Base-by-base conservation (phyloP, 352 stramenopile species). In the Discostella stelligera region DNA sequence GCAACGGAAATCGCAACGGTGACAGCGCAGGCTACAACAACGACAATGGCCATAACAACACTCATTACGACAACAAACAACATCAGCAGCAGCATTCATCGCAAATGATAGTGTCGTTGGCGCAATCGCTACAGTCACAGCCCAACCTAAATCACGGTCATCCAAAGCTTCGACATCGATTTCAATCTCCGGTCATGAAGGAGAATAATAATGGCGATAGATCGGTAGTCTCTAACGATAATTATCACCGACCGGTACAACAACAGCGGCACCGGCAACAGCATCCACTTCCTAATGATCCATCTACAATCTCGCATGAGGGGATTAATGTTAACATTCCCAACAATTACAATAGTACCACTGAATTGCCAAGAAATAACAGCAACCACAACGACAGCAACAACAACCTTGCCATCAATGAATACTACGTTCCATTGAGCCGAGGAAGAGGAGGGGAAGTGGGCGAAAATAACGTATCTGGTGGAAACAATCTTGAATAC, bases 101-200 rank as follows among this genome's bases (percentile, higher is more conserved):
- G 37, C 32, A 49, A 27, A n/a, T 27, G 27, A 25, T 23, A 21
- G 2, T 23, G n/a, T 41, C 20, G 30, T 44, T 21, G 23, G 18
- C 54, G 7, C 37, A 48, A 16, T 67, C 59, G 58, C 4, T 14
- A 30, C 41, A 48, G 16, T 16, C 27, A 30, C 41, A 48, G 16
- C n/a, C 30, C 8, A 25, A 59, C 18, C 25, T 50, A 27, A 23
- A 58, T 58, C 50, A 23, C 50, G 25, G 25, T 30, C 55, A 74
- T 56, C 56, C 41, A 16, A 68, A 71, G 54, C 69, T 73, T 21
- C 65, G 64, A 30, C 56, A 73, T 61, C 30, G 72, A 60, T 80
- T 80, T 59, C 48, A 80, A 52, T 65, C 48, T 10, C 66, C 41
- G 1, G 14, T 48, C n/a, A 13, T 48, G 27, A 16, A 39, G 14